phyloP scores from a whole-genome alignment of 2,329 filamentous ascomycete genomes.

The Daldinia sp. region DNA sequence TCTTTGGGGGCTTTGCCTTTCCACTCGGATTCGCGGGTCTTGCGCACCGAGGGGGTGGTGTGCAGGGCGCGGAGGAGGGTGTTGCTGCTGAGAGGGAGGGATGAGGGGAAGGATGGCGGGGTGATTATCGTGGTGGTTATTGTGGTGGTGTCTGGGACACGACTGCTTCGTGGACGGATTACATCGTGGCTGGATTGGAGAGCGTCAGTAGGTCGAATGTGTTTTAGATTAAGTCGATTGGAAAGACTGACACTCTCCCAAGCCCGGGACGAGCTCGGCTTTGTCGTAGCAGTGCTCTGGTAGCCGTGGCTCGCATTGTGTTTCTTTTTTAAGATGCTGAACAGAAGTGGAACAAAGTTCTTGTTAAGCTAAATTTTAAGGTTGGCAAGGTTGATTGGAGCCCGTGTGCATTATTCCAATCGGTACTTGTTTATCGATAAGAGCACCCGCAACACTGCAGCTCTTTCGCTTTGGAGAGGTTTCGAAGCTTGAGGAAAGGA shows the following conservation, averaged over 20 bases:
- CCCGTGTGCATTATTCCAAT: not conserved
- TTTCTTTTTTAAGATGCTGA: not conserved
- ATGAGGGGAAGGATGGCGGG: not conserved
- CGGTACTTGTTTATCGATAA: not conserved
- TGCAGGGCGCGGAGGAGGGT: conserved; percentile 21
- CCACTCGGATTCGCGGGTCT: too few relatives aligned
- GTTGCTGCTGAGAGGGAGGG: not conserved
- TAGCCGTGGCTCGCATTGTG: conserved; percentile 36
- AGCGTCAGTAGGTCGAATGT: not conserved
- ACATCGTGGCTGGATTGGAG: conserved; percentile 24
- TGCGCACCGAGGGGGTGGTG: too few relatives aligned
- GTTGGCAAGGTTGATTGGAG: not conserved
- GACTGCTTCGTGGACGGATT: conserved; percentile 26
- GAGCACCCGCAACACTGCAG: too few relatives aligned
- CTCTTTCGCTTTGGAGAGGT: too few relatives aligned
- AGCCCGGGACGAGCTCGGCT: conserved; percentile 28
- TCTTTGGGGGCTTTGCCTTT: conserved; percentile 4
- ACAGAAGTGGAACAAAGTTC: not conserved
- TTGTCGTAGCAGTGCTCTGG: conserved; percentile 34
- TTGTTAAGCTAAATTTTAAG: not conserved
- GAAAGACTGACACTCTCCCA: conserved; percentile 24
- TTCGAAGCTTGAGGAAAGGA: too few relatives aligned
- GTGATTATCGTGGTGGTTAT: conserved; percentile 4
- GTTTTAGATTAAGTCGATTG: conserved; percentile 30
- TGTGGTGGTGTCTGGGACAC: not conserved